Evolutionary conservation across 75 land plant species (phyloP).

Genomic region (Selaginella tamariscina): DNA sequence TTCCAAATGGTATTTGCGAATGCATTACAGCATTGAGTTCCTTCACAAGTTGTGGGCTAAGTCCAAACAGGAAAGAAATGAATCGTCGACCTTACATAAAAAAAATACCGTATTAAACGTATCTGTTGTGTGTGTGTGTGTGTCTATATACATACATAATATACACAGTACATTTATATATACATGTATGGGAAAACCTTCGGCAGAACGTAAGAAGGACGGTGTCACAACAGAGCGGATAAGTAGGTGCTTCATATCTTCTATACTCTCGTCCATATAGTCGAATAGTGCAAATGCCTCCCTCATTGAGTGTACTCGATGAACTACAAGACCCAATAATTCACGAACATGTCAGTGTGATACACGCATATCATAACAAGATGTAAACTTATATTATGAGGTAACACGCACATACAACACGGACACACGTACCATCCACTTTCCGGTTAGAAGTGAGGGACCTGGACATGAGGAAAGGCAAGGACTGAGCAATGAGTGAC

Average conservation of each 20-base stretch:
- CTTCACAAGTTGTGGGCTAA: constrained; percentile 44
- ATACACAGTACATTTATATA: no score
- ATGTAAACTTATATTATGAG: no score
- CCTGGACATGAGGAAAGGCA: constrained; percentile 50
- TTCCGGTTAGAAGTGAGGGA: constrained; percentile 46
- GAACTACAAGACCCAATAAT: no score
- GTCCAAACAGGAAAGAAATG: constrained; percentile 41
- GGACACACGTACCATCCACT: no score
- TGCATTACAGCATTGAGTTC: constrained; percentile 48
- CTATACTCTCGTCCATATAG: constrained; percentile 67
- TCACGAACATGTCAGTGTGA: no score
- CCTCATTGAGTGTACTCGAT: constrained; percentile 40
- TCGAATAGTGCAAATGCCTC: constrained; percentile 63
- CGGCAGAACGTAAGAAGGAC: constrained; percentile 46
- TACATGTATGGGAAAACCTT: no score
- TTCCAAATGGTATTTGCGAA: constrained; percentile 72
- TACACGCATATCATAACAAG: no score
- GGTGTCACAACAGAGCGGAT: constrained; percentile 52
- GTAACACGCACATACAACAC: no score
- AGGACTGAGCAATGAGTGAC: constrained; percentile 43
- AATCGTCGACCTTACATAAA: constrained; percentile 62
- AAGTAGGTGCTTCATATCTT: constrained; percentile 54
- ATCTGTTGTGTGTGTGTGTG: no score
- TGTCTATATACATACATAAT: no score
- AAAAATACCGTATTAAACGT: no score